A percentile compares a stretch with the other conserved stretches of the same genome.
Conservation (phyloP, 2,329 filamentous ascomycete genomes). For the Rutstroemia sp. region DNA sequence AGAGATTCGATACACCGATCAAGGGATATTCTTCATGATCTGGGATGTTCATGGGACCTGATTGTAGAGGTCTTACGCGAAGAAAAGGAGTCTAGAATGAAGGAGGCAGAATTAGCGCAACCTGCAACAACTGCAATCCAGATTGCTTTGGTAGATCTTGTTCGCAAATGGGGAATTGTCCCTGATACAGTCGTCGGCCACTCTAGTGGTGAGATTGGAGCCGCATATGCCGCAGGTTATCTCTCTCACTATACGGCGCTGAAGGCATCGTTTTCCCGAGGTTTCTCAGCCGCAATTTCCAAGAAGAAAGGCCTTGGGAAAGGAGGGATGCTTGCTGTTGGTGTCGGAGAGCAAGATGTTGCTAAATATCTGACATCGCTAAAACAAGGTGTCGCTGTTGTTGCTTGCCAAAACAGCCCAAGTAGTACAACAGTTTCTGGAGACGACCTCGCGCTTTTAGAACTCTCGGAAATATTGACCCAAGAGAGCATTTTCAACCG, state of each 20-base stretch:
- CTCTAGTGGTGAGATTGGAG: slow-evolving; percentile 42
- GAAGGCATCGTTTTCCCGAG: slow-evolving; percentile 24
- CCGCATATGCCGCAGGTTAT: slow-evolving; percentile 36
- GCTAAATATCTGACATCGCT: not conserved
- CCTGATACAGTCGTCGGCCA: slow-evolving; percentile 36
- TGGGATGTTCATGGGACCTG: slow-evolving; percentile 12
- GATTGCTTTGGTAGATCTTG: slow-evolving; percentile 37
- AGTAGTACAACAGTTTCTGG: slow-evolving; percentile 20
- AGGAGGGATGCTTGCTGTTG: slow-evolving; percentile 44
- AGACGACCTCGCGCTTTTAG: slow-evolving; percentile 8
- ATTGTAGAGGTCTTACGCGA: not conserved
- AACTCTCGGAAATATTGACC: slow-evolving; percentile 13
- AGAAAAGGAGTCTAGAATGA: not conserved
- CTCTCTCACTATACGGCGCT: slow-evolving; percentile 18
- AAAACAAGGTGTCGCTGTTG: slow-evolving; percentile 5
- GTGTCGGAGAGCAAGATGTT: slow-evolving; percentile 23
- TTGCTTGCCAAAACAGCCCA: slow-evolving; percentile 27
- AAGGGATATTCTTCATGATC: slow-evolving; percentile 27
- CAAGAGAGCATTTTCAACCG: slow-evolving; percentile 14
- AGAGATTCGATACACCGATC: slow-evolving; percentile 26
- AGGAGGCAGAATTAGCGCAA: slow-evolving; percentile 22
- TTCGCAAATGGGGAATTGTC: slow-evolving; percentile 35
- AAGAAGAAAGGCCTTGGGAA: slow-evolving; percentile 29
- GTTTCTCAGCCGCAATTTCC: slow-evolving; percentile 19
- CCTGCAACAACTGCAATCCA: slow-evolving; percentile 42